Conservation (phyloP, 371 early-diverging fungal species). For the Mucor circinelloides region DNA sequence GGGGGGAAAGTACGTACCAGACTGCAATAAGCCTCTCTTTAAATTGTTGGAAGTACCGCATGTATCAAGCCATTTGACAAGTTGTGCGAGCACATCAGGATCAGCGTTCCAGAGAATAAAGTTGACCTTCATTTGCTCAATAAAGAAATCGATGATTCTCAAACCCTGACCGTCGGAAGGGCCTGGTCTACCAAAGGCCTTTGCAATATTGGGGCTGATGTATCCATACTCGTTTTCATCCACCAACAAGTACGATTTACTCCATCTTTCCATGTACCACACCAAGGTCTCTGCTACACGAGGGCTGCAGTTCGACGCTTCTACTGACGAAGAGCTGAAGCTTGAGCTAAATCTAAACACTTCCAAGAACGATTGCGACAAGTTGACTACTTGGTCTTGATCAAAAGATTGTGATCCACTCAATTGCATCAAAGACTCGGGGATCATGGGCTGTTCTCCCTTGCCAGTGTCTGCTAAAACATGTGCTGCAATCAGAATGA, state of each 20-base stretch:
- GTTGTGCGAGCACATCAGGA: conserved; percentile 67
- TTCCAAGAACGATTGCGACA: conserved; percentile 59
- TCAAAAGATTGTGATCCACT: conserved; percentile 56
- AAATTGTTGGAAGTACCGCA: conserved; percentile 55
- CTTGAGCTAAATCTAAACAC: conserved; percentile 42
- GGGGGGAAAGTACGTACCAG: conserved; percentile 50
- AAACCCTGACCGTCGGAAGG: conserved; percentile 65
- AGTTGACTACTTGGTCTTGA: conserved; percentile 58
- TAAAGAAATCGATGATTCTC: conserved; percentile 61
- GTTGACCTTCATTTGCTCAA: conserved; percentile 62
- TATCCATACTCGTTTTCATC: conserved; percentile 62
- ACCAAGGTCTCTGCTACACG: conserved; percentile 71
- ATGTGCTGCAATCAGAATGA: conserved; percentile 68
- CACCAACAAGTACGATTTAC: conserved; percentile 68
- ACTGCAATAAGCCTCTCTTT: conserved; percentile 60
- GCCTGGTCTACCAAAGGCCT: conserved; percentile 59
- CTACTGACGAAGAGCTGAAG: conserved; percentile 41
- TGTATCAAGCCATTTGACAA: conserved; percentile 61
- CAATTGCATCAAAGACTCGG: conserved; percentile 61
- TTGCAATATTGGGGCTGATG: conserved; percentile 58
- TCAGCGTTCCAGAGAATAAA: conserved; percentile 77
- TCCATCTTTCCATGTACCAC: conserved; percentile 81
- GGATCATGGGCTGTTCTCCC: conserved; percentile 78
- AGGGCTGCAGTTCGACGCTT: conserved; percentile 73
- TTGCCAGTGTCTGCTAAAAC: conserved; percentile 68